Evolutionary conservation across 768 basidiomycete genomes (phyloP), one percentile per base, ranked within the genome.

Genomic region (Serendipita indica): DNA sequence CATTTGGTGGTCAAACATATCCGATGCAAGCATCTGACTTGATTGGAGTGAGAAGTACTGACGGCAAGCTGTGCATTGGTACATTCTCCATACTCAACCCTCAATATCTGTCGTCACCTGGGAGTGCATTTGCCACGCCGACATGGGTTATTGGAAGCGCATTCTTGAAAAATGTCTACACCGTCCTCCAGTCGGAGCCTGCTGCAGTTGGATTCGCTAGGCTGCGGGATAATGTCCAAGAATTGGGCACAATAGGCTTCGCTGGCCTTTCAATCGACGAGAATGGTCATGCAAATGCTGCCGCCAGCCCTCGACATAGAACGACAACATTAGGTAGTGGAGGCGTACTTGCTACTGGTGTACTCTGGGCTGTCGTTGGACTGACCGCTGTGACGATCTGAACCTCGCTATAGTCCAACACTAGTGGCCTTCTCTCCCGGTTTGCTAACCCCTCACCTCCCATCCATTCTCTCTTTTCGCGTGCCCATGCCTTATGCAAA

Each of bases 101-200:
- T 16, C 5, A 12, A 20, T 0, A 4, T 10, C 22, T 7, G 22
- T 28, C 25, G 22, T 33, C 0, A 28, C 49, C 49, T 16, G 0
- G 7, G 4, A 33, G 22, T 10, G 22, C 49, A 10, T 54, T 28
- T 32, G 25, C 39, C 12, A n/a, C 0, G 4, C 58, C 58, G 18
- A 5, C 54, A 28, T 58, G 62, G 56, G 60, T 64, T 30, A 2
- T 64, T 16, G 62, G 63, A 2, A 59, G 58, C 22, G 35, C 63
- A 6, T 64, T 60, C 57, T 34, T 62, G 27, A 63, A 62, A 57
- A 62, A 62, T 35, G 61, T 62, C 22, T 64, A 64, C 46, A 57
- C 62, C 20, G 59, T 64, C 3, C 62, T 54, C 59, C 49, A 54
- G 30, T 16, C 49, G 16, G n/a, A 54, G 4, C 49, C 49, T 0